Conservation (phyloP, 225 moss, liverwort and hornwort species). For the Asterella californica region DNA sequence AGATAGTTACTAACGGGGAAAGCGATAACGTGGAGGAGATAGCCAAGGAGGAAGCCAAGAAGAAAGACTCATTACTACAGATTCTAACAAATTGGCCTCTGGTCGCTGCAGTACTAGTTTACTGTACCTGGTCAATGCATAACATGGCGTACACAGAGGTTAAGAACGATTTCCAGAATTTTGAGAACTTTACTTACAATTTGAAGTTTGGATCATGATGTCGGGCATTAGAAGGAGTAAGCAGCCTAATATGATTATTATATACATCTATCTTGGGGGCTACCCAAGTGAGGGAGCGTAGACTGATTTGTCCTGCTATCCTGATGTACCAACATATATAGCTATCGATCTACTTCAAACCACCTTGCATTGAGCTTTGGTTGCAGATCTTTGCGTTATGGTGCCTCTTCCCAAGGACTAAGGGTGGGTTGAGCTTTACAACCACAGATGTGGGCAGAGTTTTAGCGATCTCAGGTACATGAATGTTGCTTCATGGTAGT, state of each 20-base stretch:
- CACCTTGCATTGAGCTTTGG: no score
- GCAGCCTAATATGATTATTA: no score
- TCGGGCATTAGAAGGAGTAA: no score
- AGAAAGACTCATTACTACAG: slow-evolving; percentile 6
- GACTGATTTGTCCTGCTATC: no score
- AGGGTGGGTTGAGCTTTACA: slow-evolving; percentile 53
- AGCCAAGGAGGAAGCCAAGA: background rate
- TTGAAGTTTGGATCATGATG: no score
- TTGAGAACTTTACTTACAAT: no score
- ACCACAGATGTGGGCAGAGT: slow-evolving; percentile 71
- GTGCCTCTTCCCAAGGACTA: slow-evolving; percentile 49
- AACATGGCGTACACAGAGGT: slow-evolving; percentile 45
- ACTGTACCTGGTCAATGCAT: slow-evolving; percentile 43
- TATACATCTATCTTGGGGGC: no score
- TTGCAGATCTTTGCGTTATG: slow-evolving; percentile 72
- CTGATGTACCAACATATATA: no score
- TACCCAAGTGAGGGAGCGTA: no score
- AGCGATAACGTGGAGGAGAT: background rate
- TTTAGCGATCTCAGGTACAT: slow-evolving; percentile 63
- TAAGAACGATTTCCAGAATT: no score
- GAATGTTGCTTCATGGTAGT: no score
- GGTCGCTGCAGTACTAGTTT: slow-evolving; percentile 31
- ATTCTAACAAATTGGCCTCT: slow-evolving; percentile 26
- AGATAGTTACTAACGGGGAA: background rate
- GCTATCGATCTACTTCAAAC: no score